Evolutionary conservation across 441 rosid genomes (phyloP), one percentile per base, ranked within the genome.

Genomic region (Viola pubescens): DNA sequence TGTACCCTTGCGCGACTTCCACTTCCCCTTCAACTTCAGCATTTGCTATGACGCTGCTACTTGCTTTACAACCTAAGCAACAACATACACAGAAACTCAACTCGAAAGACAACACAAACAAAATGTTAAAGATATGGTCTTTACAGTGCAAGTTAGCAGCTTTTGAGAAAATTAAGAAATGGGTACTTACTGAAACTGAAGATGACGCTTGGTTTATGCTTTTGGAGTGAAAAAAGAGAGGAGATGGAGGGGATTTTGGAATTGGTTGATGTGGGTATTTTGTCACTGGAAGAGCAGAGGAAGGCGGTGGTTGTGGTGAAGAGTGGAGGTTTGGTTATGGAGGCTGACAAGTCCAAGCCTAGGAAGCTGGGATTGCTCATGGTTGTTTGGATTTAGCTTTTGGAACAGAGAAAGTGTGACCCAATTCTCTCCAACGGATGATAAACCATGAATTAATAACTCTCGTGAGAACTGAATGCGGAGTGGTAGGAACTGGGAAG

Each of bases 1-100:
- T 80, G 72, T 73, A 85, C 39, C 95, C 98, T 64, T 81, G 59
- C 10, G 82, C 88, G 52, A 87, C 83, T 75, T 87, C 94, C 60
- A 65, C 77, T n/a, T 85, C 87, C 62, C 61, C 67, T 45, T 69
- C 82, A 71, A 70, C 69, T 54, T 61, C 65, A 64, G 73, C 70
- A 68, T 72, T 61, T 46, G 59, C 75, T 48, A 46, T 16, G 7
- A 26, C 34, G 34, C 48, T 39, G 5, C 52, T 42, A 69, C 74
- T 80, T 47, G 76, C 79, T 74, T 70, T 66, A 42, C 65, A 60
- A 75, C 78, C 95, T 86, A 57, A 64, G 12, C n/a, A 12, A 4
- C n/a, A 4, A 12, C 49, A 46, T 65, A 26, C 19, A 44, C 55
- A 66, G 49, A 26, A 64, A 42, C 54, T 53, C 0, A 26, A 8